A percentile compares a stretch with the other conserved stretches of the same genome.
These are phyloP conservation scores for Salvia sclarea DNA, from an alignment of 305 asterid species.

Conservation along the genomic window DNA sequence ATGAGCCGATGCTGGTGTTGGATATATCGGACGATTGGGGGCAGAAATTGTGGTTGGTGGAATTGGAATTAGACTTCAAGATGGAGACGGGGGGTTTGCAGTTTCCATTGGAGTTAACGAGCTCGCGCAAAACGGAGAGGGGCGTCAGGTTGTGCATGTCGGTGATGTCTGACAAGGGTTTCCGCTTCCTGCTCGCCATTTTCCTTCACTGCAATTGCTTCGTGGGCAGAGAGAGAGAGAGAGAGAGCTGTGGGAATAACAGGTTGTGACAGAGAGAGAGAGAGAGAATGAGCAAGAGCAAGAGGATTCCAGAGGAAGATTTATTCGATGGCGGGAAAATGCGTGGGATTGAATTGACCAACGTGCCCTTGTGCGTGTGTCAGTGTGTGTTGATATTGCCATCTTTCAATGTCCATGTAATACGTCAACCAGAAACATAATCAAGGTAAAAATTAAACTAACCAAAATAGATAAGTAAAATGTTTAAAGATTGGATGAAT, in stretches of 20 bases:
- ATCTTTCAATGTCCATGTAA: no score
- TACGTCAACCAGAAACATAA: no score
- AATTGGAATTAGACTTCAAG: conserved; percentile 41
- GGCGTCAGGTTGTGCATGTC: conserved; percentile 52
- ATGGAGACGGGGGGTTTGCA: conserved; percentile 38
- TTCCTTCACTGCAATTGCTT: conserved; percentile 1
- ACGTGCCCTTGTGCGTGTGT: neutral
- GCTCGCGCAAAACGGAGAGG: conserved; percentile 56
- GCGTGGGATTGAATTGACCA: conserved; percentile 24
- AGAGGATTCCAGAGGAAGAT: conserved; percentile 20
- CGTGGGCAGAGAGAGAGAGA: neutral
- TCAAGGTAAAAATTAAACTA: no score
- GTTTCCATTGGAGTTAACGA: conserved; percentile 39
- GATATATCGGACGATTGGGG: conserved; percentile 43
- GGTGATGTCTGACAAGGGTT: conserved; percentile 59
- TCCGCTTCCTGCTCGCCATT: conserved; percentile 39
- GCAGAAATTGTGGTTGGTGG: conserved; percentile 25
- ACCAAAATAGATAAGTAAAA: no score
- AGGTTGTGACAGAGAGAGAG: neutral
- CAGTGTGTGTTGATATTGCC: no score
- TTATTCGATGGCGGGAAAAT: conserved; percentile 36
- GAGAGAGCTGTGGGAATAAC: conserved; percentile 13
- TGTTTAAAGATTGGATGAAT: no score
- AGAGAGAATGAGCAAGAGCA: neutral
- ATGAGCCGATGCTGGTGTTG: conserved; percentile 61